Evolutionary conservation across 169 alveolate species (phyloP).

Genomic region (Plasmodium relictum): DNA sequence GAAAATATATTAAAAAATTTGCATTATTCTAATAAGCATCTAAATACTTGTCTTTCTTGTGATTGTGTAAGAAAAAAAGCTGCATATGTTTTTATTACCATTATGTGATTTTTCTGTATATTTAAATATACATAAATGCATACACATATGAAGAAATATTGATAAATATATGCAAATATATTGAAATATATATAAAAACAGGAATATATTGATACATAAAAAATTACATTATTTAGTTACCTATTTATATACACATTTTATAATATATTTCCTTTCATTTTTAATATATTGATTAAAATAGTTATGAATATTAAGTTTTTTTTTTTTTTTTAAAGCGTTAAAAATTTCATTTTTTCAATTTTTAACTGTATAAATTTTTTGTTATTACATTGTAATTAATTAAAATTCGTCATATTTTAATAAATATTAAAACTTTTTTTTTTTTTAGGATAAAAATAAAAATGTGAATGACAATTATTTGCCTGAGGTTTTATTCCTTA

Average conservation of each 20-base stretch:
- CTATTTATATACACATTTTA: too few species aligned
- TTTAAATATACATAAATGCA: too few species aligned
- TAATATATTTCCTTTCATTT: too few species aligned
- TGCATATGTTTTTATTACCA: not conserved
- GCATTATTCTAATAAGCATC: not conserved
- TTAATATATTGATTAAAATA: not conserved
- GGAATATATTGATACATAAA: too few species aligned
- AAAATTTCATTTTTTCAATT: not conserved
- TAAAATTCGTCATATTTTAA: not conserved
- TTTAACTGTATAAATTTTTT: not conserved
- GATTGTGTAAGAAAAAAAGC: not conserved
- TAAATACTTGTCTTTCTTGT: not conserved
- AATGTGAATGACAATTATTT: not conserved
- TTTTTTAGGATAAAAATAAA: conserved; percentile 18
- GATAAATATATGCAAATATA: too few species aligned
- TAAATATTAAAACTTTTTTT: not conserved
- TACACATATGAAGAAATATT: too few species aligned
- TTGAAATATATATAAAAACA: too few species aligned
- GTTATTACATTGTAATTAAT: not conserved
- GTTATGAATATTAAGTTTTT: not conserved
- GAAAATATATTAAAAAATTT: not conserved
- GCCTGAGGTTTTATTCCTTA: conserved; percentile 84
- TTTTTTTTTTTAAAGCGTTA: too few species aligned
- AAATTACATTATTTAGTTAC: too few species aligned
- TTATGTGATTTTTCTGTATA: not conserved